phyloP scores from a whole-genome alignment of 768 basidiomycete genomes.

The Hypsizygus marmoreus region DNA sequence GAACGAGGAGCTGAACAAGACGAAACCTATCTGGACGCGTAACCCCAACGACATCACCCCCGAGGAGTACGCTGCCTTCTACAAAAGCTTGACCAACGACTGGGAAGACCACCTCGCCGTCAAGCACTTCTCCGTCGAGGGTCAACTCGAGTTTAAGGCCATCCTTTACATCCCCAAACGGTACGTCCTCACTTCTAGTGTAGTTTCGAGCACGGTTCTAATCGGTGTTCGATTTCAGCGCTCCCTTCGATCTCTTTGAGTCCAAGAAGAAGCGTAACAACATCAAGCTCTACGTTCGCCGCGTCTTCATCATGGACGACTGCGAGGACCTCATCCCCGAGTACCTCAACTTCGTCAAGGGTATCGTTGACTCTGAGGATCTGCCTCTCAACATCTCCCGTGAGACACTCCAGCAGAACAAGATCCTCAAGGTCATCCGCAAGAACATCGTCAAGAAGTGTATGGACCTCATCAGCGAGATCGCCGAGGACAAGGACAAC shows the following conservation, averaged over 20 bases:
- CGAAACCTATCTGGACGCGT: conserved; percentile 99
- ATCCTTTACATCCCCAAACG: conserved; percentile 97
- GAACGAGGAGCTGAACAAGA: conserved; percentile 99
- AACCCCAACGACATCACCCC: conserved; percentile 91
- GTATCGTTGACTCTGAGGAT: conserved; percentile 99
- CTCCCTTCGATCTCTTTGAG: conserved; percentile 99
- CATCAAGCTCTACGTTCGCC: conserved; percentile 99
- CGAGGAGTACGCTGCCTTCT: conserved; percentile 96
- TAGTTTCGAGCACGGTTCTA: neutral
- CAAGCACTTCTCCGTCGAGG: conserved; percentile 99
- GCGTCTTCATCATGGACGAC: conserved; percentile 99
- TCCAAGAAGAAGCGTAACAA: conserved; percentile 99
- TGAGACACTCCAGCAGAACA: conserved; percentile 99
- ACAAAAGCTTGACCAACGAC: conserved; percentile 99
- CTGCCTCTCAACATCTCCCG: conserved; percentile 99
- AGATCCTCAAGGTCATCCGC: conserved; percentile 99
- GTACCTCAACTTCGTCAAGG: conserved; percentile 99
- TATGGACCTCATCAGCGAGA: conserved; percentile 92
- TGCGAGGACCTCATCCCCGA: conserved; percentile 99
- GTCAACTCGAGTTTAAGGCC: conserved; percentile 99
- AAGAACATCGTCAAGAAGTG: conserved; percentile 99
- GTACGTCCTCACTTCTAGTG: conserved; percentile 48
- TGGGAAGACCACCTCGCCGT: conserved; percentile 99
- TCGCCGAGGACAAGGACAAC: conserved; percentile 99
- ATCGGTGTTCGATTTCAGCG: conserved; percentile 46